Conservation (phyloP, 345 rosid genomes). For the Salix dunnii region DNA sequence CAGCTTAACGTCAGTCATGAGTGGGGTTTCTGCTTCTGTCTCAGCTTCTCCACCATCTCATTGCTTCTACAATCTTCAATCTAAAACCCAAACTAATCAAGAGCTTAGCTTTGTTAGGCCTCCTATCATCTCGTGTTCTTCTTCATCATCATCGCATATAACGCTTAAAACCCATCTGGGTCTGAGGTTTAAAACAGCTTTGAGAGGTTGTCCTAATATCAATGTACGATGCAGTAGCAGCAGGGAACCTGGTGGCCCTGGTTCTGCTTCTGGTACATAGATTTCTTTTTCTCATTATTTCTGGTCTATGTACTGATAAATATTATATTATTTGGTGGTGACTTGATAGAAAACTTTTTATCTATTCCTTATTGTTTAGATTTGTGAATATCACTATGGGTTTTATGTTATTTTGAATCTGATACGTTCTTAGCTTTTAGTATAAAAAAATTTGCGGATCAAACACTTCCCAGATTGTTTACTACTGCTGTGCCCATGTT, state of each 20-base stretch:
- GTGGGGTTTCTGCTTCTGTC: constrained; percentile 12
- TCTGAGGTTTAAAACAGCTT: background rate
- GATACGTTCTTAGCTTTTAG: too few species aligned
- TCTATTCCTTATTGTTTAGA: background rate
- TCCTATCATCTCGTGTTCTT: background rate
- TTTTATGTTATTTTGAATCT: too few species aligned
- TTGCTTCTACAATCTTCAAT: constrained; percentile 9
- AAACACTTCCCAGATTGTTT: too few species aligned
- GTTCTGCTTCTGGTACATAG: constrained; percentile 12
- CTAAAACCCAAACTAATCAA: background rate
- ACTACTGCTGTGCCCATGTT: too few species aligned
- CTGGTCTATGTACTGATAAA: background rate
- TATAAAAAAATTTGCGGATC: too few species aligned
- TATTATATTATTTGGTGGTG: too few species aligned
- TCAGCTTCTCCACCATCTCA: background rate
- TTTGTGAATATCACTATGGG: background rate
- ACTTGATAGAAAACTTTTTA: background rate
- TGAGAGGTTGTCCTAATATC: background rate
- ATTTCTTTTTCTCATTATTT: background rate
- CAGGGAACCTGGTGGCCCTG: constrained; percentile 14
- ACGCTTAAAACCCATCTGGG: constrained; percentile 1
- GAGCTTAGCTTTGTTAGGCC: background rate
- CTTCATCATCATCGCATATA: background rate
- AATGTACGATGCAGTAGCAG: constrained; percentile 15
- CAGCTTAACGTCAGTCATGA: constrained; percentile 1